Evolutionary conservation across 1,284 basidiomycete species (phyloP), one percentile per base, ranked within the genome.

Genomic region (Xerocomus amazonicus): DNA sequence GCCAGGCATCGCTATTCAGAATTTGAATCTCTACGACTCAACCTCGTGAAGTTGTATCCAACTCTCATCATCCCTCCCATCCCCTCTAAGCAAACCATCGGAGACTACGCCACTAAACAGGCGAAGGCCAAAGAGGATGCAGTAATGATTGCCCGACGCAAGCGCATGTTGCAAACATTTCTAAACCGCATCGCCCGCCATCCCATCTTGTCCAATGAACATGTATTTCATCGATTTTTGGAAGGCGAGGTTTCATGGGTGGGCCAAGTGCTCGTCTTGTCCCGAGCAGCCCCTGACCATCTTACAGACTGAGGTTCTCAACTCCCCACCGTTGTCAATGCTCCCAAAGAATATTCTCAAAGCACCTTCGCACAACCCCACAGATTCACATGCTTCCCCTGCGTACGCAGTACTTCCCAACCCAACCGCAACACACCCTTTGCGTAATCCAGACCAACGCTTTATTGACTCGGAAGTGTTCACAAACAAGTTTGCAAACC

Each of bases 41-140:
- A 81, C 49, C 80, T 99, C 41, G 78, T 85, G 40, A 90, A 85
- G 57, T 78, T 99, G 46, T 97, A 99, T 68, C 97, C 97, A 0
- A 97, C 95, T 12, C 74, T 96, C 58, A 98, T 99, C 63, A 89
- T 99, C 54, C 96, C 97, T 1, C 97, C 97, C 33, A 97, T 99
- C 54, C 97, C 97, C 1, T 94, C 91, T 4, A 99, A 99, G 72
- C 95, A 99, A 72, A 90, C 88, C 3, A 77, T 99, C 28, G 83
- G 92, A 27, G 97, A 99, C 63, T 99, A 99, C 74, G 97, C 97
- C 0, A 88, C 95, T 54, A 97, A 98, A 72, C 96, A 97, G 66
- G 86, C 80, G 14, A 97, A 96, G 70, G 96, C 96, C 10, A 98
- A 97, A 66, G 95, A 99, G 65, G 97, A 99, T 63, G 84, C 88